Evolutionary conservation across 306 rosid species (phyloP), one percentile per base, ranked within the genome.

Genomic region (Acacia crassicarpa): DNA sequence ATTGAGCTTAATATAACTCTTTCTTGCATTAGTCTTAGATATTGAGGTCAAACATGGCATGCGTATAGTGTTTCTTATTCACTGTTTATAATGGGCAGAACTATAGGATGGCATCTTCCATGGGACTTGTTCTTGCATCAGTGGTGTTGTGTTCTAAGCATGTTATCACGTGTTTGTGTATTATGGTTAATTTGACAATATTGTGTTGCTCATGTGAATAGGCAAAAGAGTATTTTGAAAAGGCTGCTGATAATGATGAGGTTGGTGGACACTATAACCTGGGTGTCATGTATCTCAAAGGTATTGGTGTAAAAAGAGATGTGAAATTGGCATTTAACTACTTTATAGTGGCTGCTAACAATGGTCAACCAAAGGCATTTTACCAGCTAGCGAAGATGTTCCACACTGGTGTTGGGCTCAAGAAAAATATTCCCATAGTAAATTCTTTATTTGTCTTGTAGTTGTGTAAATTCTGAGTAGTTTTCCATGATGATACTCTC

Each of bases 351-450:
- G 98, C 99, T 75, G 99, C 99, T 49, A 93, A 93, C 84, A 87
- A 83, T 15, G 99, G 98, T 78, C 99, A 96, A 84, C 97, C 99
- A 20, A 96, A 93, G 87, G 98, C 98, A 82, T 96, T 96, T 88
- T 96, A 91, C 87, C 99, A 96, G 94, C 93, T 96, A 19, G 99
- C 97, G 45, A 96, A 92, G 92, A 93, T 93, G 97, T 96, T 96
- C 76, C 99, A 96, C 85, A 84, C 91, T 38, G 99, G 99, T 72
- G 92, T 92, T 10, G 99, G 98, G 77, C 93, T 96, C 79, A 91
- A 92, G 88, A 92, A 91, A 85, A 94, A 91, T 80, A 85, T 91
- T 75, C 87, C 89, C 40, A 83, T 91, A 97, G 99, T 96, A 86
- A 85, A 75, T 62, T 25, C 67, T 77, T 69, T 65, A 32, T 15